phyloP scores from a whole-genome alignment of 1,139 yeast genomes.

The Arxiozyma bovina region DNA sequence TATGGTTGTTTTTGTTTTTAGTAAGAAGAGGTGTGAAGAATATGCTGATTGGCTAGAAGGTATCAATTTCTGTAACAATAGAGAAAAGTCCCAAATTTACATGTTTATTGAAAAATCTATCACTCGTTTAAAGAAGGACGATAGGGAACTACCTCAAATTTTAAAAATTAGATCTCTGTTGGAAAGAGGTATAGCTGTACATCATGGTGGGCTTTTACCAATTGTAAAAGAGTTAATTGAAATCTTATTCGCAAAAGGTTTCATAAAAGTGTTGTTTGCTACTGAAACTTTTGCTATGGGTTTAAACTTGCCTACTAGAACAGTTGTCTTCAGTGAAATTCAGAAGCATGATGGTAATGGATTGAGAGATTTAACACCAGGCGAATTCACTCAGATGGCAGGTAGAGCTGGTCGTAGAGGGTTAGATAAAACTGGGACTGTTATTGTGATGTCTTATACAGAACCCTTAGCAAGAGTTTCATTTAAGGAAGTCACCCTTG shows the following conservation, averaged over 20 bases:
- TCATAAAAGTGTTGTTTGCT: constrained; percentile 86
- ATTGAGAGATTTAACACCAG: constrained; percentile 77
- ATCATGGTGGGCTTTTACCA: constrained; percentile 93
- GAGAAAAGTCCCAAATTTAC: constrained; percentile 83
- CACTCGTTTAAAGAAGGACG: constrained; percentile 80
- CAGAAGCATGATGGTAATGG: constrained; percentile 85
- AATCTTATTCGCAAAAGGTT: constrained; percentile 74
- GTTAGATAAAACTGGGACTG: constrained; percentile 86
- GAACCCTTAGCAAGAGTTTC: constrained; percentile 53
- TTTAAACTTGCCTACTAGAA: constrained; percentile 89
- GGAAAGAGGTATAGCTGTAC: constrained; percentile 90
- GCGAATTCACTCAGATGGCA: constrained; percentile 98
- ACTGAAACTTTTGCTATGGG: constrained; percentile 99
- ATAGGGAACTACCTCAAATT: constrained; percentile 87
- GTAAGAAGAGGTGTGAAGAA: constrained; percentile 87
- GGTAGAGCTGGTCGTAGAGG: constrained; percentile 99
- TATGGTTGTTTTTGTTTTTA: constrained; percentile 86
- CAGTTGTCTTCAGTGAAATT: constrained; percentile 80
- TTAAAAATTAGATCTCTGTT: constrained; percentile 70
- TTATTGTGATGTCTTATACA: constrained; percentile 82
- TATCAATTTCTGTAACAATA: constrained; percentile 70
- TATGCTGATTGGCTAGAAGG: constrained; percentile 73
- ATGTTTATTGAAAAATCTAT: constrained; percentile 89
- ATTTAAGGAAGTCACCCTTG: constrained; percentile 74
- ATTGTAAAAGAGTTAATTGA: constrained; percentile 94